Evolutionary conservation across 331 rosid genomes (phyloP).

Genomic region (Pyrus hybrid): DNA sequence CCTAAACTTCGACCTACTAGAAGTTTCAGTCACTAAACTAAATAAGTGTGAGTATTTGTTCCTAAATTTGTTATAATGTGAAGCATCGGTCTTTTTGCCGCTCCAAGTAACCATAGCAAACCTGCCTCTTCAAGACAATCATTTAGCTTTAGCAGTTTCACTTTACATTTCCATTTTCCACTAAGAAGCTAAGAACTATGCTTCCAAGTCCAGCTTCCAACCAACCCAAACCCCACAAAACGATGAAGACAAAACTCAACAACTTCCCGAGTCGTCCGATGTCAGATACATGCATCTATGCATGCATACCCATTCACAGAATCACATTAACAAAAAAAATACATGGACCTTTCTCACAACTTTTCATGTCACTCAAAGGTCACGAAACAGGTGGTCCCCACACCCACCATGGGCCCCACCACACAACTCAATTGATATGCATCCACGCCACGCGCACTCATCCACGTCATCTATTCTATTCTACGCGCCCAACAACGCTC

Average conservation of each 20-base stretch:
- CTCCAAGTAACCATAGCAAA: no score
- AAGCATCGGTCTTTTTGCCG: no score
- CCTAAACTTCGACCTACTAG: no score
- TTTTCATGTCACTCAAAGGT: conserved; percentile 15
- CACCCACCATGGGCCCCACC: not conserved
- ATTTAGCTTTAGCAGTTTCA: not conserved
- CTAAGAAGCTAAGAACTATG: no score
- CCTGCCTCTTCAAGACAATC: no score
- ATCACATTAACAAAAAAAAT: not conserved
- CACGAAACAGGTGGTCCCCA: not conserved
- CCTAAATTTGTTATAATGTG: no score
- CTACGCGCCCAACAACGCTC: not conserved
- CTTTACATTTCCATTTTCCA: not conserved
- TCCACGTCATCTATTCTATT: not conserved
- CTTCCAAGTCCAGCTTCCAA: no score
- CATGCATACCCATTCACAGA: not conserved
- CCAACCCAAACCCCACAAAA: not conserved
- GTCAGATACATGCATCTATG: not conserved
- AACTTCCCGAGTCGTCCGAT: not conserved
- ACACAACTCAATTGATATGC: not conserved
- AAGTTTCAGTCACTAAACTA: no score
- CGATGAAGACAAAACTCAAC: not conserved
- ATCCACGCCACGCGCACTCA: not conserved
- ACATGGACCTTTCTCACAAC: not conserved
- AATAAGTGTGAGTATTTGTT: no score